Conservation (phyloP, 2,329 filamentous ascomycete species). For the Alternaria arborescens region DNA sequence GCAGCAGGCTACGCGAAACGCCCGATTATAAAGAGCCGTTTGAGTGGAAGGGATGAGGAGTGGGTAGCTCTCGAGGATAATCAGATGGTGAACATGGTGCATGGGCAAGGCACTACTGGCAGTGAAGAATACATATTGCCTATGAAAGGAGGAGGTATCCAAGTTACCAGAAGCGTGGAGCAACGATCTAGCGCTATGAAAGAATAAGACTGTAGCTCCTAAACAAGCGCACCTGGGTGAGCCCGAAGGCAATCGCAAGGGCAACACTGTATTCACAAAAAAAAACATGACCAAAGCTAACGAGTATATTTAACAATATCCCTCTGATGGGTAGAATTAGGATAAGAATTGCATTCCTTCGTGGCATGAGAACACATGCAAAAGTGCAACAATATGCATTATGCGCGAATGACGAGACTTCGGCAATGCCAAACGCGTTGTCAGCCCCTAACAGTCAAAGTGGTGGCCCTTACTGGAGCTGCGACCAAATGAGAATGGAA, state of each 20-base stretch:
- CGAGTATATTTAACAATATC: background rate
- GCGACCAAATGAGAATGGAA: background rate
- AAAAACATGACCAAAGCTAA: background rate
- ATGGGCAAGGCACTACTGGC: slow-evolving; percentile 7
- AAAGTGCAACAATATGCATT: background rate
- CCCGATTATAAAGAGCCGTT: slow-evolving; percentile 11
- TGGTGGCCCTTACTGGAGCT: background rate
- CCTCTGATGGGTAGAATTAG: background rate
- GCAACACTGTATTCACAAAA: background rate
- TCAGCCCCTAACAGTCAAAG: background rate
- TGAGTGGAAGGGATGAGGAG: slow-evolving; percentile 15
- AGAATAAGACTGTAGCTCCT: background rate
- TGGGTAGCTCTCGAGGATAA: slow-evolving; percentile 15
- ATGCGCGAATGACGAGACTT: background rate
- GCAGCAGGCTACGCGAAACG: slow-evolving; percentile 11
- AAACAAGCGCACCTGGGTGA: background rate
- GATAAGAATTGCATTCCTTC: background rate
- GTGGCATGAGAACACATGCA: background rate
- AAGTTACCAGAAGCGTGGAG: slow-evolving; percentile 14
- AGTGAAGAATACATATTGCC: slow-evolving; percentile 14
- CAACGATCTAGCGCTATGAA: slow-evolving; percentile 7
- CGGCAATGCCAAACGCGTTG: background rate
- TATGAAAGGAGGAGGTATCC: slow-evolving; percentile 7
- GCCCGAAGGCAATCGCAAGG: background rate
- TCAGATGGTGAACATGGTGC: slow-evolving; percentile 12